phyloP scores from a whole-genome alignment of 441 rosid species.

The Populus hybrid region DNA sequence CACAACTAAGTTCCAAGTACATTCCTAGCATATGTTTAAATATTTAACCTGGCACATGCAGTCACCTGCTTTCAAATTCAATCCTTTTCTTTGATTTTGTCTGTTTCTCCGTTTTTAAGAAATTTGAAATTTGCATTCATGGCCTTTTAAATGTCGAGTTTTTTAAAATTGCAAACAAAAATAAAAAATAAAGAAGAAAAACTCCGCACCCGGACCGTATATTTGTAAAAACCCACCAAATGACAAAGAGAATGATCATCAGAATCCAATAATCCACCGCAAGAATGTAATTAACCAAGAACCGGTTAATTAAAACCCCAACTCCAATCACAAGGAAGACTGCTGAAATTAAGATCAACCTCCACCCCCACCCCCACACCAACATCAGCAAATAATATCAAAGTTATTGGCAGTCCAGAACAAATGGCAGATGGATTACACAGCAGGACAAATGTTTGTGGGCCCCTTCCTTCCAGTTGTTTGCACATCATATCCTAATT shows the following conservation, averaged over 20 bases:
- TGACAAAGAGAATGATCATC: not conserved
- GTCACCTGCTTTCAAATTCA: no score
- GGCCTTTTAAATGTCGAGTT: not conserved
- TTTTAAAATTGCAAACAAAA: not conserved
- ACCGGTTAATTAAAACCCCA: not conserved
- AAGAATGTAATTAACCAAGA: not conserved
- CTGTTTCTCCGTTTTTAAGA: no score
- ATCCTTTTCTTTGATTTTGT: no score
- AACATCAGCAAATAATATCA: not conserved
- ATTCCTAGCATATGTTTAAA: no score
- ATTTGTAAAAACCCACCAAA: not conserved
- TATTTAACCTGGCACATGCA: no score
- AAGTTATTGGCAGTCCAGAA: not conserved
- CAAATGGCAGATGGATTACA: not conserved
- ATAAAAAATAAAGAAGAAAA: no score
- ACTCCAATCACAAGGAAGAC: not conserved
- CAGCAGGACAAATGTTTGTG: not conserved
- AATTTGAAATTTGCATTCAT: no score
- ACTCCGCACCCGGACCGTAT: not conserved
- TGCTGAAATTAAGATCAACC: not conserved
- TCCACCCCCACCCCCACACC: not conserved
- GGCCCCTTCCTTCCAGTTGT: not conserved
- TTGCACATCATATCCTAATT: not conserved
- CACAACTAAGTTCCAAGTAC: no score
- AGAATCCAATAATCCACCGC: not conserved